A percentile compares a stretch with the other conserved stretches of the same genome.
phyloP scores from a whole-genome alignment of 305 asterid species.

The Stenogyne calaminthoides region DNA sequence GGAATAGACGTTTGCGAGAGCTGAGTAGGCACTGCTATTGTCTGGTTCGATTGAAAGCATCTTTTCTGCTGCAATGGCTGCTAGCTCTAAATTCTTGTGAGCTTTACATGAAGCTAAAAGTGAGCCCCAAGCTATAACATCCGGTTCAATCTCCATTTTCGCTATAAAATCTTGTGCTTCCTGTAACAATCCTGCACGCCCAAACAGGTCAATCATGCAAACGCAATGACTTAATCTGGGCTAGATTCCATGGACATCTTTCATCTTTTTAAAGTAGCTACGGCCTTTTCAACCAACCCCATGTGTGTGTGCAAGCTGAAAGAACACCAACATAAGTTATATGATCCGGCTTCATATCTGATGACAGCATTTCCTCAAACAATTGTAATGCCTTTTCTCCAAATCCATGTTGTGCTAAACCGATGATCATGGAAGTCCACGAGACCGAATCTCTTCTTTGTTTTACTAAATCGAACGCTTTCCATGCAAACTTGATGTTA shows the following conservation, averaged over 20 bases:
- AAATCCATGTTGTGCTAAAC: conserved; percentile 82
- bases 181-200: conserved; percentile 82
- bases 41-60: conserved; percentile 72
- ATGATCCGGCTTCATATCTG: conserved; percentile 65
- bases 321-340: conserved; percentile 82
- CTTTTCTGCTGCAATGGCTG: conserved; percentile 66
- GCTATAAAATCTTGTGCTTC: conserved; percentile 74
- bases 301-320: conserved; percentile 87
- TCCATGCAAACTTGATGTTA: conserved; percentile 50
- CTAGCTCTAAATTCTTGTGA: conserved; percentile 70
- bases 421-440: conserved; percentile 87
- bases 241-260: conserved; percentile 55
- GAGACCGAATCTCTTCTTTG: conserved; percentile 60
- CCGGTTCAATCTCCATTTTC: conserved; percentile 74
- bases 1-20: conserved; percentile 82
- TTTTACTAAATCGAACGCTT: conserved; percentile 44
- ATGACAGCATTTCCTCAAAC: conserved; percentile 65
- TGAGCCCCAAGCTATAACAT: conserved; percentile 88
- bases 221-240: conserved; percentile 77
- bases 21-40: conserved; percentile 81
- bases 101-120: conserved; percentile 78
- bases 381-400: conserved; percentile 69
- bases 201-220: conserved; percentile 80
- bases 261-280: conserved; percentile 67
- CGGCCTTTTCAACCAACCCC: conserved; percentile 82